phyloP scores from a whole-genome alignment of 192 early-diverging fungal genomes.

The Rhizophagus prolifer region DNA sequence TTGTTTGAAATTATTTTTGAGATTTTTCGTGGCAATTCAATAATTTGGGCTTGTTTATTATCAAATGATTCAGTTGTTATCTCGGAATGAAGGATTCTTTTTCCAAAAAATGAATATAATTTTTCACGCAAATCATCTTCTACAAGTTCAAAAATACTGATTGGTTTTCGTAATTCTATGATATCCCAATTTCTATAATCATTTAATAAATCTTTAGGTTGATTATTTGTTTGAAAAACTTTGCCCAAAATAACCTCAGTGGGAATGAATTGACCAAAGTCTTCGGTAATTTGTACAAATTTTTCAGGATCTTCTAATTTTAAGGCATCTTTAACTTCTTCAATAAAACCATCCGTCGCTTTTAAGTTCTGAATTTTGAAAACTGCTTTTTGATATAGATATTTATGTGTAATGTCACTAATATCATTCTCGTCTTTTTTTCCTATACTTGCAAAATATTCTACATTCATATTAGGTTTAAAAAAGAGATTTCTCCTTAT shows the following conservation, averaged over 20 bases:
- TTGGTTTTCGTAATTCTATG: not conserved
- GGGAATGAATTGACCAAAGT: not conserved
- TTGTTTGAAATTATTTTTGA: not conserved
- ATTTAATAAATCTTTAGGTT: no score
- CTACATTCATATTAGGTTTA: no score
- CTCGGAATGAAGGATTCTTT: not conserved
- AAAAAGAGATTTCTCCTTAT: no score
- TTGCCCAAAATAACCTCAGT: not conserved
- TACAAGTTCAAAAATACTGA: not conserved
- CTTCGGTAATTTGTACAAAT: not conserved
- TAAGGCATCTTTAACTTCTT: not conserved
- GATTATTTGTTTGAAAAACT: not conserved
- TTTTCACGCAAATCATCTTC: not conserved
- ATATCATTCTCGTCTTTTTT: no score
- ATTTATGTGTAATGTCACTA: no score
- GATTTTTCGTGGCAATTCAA: not conserved
- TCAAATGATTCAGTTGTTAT: not conserved
- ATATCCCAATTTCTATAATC: not conserved
- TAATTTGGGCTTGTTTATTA: not conserved
- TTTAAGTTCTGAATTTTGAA: not conserved
- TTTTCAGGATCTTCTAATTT: not conserved
- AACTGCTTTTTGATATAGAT: no score
- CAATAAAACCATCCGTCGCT: not conserved
- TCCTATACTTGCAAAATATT: no score
- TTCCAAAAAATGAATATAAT: not conserved